Evolutionary conservation across 441 rosid species (phyloP).

Genomic region (Rhodomyrtus psidioides): DNA sequence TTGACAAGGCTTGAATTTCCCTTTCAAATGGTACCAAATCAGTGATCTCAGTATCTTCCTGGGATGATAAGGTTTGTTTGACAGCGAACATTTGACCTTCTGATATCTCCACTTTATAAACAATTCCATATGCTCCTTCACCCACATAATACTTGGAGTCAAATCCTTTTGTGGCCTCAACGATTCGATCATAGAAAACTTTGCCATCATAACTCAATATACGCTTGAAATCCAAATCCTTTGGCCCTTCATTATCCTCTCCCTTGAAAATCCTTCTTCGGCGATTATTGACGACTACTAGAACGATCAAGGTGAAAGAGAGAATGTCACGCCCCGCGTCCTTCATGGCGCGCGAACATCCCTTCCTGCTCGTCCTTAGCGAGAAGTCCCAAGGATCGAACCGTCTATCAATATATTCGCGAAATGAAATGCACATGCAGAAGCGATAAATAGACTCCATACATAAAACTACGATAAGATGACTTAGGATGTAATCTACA

Average conservation of each 20-base stretch:
- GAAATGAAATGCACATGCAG: too few relatives aligned
- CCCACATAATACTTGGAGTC: neutral
- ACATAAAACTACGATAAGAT: too few relatives aligned
- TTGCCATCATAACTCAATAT: neutral
- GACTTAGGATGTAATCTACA: too few relatives aligned
- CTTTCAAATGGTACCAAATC: neutral
- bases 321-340: too few relatives aligned
- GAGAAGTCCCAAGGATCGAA: too few relatives aligned
- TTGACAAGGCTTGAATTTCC: neutral
- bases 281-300: neutral
- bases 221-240: neutral
- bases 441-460: too few relatives aligned
- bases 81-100: neutral
- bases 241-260: neutral
- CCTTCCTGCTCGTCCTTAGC: too few relatives aligned
- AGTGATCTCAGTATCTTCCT: fast-evolving
- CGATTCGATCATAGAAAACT: neutral
- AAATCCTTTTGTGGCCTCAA: neutral
- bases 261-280: neutral
- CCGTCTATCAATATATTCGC: too few relatives aligned
- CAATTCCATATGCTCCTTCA: neutral
- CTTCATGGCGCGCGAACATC: too few relatives aligned
- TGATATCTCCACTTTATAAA: neutral
- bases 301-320: neutral
- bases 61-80: fast-evolving